Evolutionary conservation across 2,329 filamentous ascomycete genomes (phyloP), one percentile per base, ranked within the genome.

Genomic region (Stachybotrys echinatus): DNA sequence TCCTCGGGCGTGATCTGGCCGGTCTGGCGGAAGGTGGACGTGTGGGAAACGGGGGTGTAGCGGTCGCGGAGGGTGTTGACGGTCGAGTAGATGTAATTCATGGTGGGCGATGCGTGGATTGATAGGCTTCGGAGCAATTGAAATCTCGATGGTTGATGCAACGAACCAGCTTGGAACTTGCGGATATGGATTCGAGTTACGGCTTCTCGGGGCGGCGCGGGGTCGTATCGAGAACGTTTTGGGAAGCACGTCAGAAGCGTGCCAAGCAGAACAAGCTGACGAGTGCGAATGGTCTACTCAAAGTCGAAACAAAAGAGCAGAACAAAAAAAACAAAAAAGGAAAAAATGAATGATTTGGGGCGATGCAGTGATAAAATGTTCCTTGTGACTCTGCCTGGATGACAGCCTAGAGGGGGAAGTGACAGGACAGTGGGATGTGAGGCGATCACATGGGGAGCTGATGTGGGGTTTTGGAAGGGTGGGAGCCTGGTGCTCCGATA

Each of bases 1-100:
- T 99, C 94, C 65, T 96, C 92, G 18, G 92, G 92, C 0, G 92
- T 97, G 71, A 99, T 94, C 74, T 97, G 89, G 57, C 94, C 94
- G 5, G 92, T 96, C 61, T 83, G 81, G 61, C 92, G 89, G 73
- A 99, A 99, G 56, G 89, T 97, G 4, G 92, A 97, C 48, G 84
- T 95, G 69, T 95, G 86, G 52, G 84, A 85, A 62, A 96, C 86
- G 39, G 92, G 92, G 12, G 92, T 90, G 71, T 95, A 92, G 61
- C 86, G 87, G 73, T 97, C 94, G 61, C 92, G 88, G 65, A 96
- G 84, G 60, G 86, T 90, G 70, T 95, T 94, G 68, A 96, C 85
- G 47, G 90, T 92, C 50, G 91, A 95, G 71, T 95, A 90, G 63
- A 96, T 81, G 74, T 92, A 86, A 68, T 95, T 94, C 89, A 96